Base-by-base conservation (phyloP, 805 yeast genomes). In the Pichia kluyveri region DNA sequence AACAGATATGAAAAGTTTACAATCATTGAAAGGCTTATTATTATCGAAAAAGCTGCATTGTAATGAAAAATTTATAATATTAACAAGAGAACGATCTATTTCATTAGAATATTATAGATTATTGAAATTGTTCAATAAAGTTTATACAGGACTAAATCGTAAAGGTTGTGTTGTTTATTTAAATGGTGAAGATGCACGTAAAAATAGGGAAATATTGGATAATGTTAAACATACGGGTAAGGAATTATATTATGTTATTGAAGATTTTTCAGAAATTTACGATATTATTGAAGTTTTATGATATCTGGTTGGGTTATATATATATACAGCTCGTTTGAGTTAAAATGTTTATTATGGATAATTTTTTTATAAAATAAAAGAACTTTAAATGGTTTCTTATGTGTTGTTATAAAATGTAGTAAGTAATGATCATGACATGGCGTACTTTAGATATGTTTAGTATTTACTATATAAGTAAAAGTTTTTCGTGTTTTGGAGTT, bases 101-200 rank as follows among this genome's bases (percentile, higher is more conserved):
- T 60, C 65, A 0, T 42, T 59, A 30, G 63, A 60, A 30, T 60
- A 59, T 45, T 56, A 53, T 23, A 38, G 62, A 31, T 26, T 60
- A n/a, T 36, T 60, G 23, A 60, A 57, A 38, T 31, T 54, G 6
- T 18, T 56, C 8, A 51, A 51, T 15, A 46, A 52, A 14, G 43
- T 49, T 3, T 39, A 34, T 18, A 32, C 43, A 2, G 40, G 43
- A 23, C 14, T 19, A 2, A 45, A 43, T 15, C 38, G 37, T 5
- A 53, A 47, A 18, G 63, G 63, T 1, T 54, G 54, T 27, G 62
- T 60, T n/a, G 46, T 60, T 1, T 55, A 44, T 41, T 14, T 60
- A 12, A 49, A 53, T 41, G 9, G 19, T n/a, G 43, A 50, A 23
- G 41, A 51, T 5, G 44, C 26, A 1, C 18, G 17, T 12, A 38